Conservation (phyloP, 2,329 filamentous ascomycete species). For the Fusarium nodosum region DNA sequence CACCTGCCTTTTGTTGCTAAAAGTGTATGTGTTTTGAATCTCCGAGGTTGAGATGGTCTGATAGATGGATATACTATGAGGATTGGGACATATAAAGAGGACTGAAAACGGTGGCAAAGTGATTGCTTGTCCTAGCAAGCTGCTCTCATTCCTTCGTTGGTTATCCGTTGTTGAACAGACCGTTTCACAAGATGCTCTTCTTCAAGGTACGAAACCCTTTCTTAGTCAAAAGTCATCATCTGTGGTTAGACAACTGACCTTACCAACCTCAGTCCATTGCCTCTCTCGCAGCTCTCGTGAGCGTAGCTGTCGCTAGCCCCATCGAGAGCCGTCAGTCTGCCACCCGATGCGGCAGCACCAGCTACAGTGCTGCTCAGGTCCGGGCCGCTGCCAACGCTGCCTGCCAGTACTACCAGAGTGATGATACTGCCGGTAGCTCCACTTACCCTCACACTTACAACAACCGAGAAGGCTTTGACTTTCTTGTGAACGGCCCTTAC, state of each 20-base stretch:
- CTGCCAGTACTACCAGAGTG: conserved; percentile 45
- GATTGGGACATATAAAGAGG: conserved; percentile 6
- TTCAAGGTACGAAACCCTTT: conserved; percentile 23
- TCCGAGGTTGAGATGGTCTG: conserved; percentile 5
- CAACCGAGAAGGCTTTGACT: conserved; percentile 57
- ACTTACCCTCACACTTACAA: conserved; percentile 58
- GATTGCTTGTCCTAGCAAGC: background rate
- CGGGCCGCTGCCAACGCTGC: conserved; percentile 49
- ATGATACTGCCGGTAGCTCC: conserved; percentile 49
- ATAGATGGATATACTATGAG: background rate
- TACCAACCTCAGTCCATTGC: conserved; percentile 34
- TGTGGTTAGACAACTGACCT: background rate
- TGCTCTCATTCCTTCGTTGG: background rate
- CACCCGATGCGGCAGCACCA: conserved; percentile 51
- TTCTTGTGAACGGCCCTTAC: conserved; percentile 53
- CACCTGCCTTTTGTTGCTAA: conserved; percentile 34
- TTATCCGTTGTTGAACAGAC: background rate
- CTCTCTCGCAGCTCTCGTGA: conserved; percentile 49
- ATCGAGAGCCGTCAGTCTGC: conserved; percentile 44
- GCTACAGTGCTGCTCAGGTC: conserved; percentile 50
- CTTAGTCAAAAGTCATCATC: background rate
- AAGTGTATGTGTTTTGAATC: conserved; percentile 20
- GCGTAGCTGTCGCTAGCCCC: conserved; percentile 50
- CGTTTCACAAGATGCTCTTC: conserved; percentile 41
- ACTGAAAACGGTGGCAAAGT: background rate